Evolutionary conservation across 495 filamentous ascomycete species (phyloP), one percentile per base, ranked within the genome.

Genomic region (Aspergillus campestris): DNA sequence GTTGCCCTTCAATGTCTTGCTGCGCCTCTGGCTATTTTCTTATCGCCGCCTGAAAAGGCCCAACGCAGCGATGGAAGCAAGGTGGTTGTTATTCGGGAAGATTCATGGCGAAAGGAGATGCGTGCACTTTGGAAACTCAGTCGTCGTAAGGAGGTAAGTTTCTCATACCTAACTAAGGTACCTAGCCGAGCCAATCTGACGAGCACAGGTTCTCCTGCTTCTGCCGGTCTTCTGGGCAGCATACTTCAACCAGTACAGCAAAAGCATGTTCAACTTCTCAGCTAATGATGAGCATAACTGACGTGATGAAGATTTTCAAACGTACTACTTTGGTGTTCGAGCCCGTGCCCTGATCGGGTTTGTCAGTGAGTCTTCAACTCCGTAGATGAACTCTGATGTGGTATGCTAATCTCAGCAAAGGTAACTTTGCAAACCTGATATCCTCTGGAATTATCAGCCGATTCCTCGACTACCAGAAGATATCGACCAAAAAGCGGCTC

Each of bases 1-100:
- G 75, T 83, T 32, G 74, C 73, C 2, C 55, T 82, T 2, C 79
- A 83, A 59, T 73, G 73, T 32, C 52, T 72, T 6, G 75, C 76
- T 0, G 73, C 72, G 0, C 58, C 78, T 12, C 60, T 79, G 0
- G 79, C 65, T 0, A 57, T 79, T 9, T 58, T 82, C 5, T 57
- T 83, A 2, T 76, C 73, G n/a, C 57, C 48, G 3, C 79, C 80
- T 0, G 55, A 61, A 6, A 66, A 75, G 15, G 80, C 82, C 0
- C 69, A 82, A 48, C 67, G 80, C 1, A 59, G 60, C 7, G 76
- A 79, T 43, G 78, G 78, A 8, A 75, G 62, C 33, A 64, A 64
- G 12, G 78, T 83, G 27, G 60, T 67, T 13, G 60, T 64, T 37
- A 9, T 77, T 39, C 50, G 64, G 8, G 56, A 75, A 31, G 62